Evolutionary conservation across 164 flowering plant species (phyloP).

Genomic region (Berberis thunbergii): DNA sequence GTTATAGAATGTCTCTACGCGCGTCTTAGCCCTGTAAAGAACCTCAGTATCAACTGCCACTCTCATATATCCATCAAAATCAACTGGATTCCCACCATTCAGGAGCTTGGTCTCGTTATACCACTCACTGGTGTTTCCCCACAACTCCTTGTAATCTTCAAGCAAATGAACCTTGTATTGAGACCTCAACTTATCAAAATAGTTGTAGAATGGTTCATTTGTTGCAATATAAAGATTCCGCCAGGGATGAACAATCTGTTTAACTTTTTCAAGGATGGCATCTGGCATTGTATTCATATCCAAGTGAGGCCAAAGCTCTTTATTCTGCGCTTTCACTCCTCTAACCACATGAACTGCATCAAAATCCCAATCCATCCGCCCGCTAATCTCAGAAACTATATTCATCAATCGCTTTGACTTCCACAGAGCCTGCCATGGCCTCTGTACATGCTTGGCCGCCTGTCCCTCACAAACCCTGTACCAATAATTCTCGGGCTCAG

Average conservation of each 20-base stretch:
- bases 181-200: conserved; percentile 82
- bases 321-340: conserved; percentile 82
- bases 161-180: conserved; percentile 77
- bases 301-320: conserved; percentile 83
- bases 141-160: conserved; percentile 74
- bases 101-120: conserved; percentile 71
- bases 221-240: conserved; percentile 85
- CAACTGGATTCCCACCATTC: conserved; percentile 64
- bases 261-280: conserved; percentile 46
- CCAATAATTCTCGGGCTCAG: conserved; percentile 96
- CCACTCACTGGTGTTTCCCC: conserved; percentile 90
- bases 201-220: conserved; percentile 76
- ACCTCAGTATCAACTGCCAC: conserved; percentile 95
- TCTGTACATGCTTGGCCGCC: conserved; percentile 66
- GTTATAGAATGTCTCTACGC: conserved; percentile 82
- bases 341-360: conserved; percentile 95
- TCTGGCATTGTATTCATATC: conserved; percentile 82
- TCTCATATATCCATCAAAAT: conserved; percentile 95
- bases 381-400: conserved; percentile 84
- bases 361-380: conserved; percentile 92
- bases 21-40: conserved; percentile 67
- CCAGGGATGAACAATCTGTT: conserved; percentile 53
- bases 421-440: conserved; percentile 96
- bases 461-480: conserved; percentile 90
- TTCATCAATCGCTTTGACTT: conserved; percentile 95